Conservation (phyloP, 352 stramenopile genomes). For the Globisporangium carolinianum region DNA sequence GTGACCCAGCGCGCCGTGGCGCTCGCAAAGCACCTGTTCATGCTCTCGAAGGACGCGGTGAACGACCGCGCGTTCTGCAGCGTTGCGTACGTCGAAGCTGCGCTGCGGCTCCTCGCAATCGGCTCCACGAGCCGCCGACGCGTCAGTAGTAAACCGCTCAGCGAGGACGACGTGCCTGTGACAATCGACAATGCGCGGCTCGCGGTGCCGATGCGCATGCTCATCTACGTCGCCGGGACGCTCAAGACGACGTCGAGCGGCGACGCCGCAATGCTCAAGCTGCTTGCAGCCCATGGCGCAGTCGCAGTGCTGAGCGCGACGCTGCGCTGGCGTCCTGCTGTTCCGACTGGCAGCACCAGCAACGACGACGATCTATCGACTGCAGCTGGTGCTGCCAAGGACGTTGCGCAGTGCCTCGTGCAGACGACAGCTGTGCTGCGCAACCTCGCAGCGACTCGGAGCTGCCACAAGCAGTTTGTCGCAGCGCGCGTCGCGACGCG, state of each 20-base stretch:
- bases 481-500: conserved; percentile 36
- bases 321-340: conserved; percentile 27
- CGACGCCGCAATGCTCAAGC: conserved; percentile 46
- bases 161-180: neutral
- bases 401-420: conserved; percentile 65
- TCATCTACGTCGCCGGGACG: conserved; percentile 64
- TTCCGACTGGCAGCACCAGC: neutral
- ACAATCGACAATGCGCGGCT: neutral
- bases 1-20: conserved; percentile 15
- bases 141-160: neutral
- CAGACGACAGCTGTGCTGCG: conserved; percentile 60
- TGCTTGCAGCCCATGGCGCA: conserved; percentile 56
- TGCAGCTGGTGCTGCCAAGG: conserved; percentile 21
- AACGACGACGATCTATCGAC: conserved; percentile 1
- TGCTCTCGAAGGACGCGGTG: conserved; percentile 59
- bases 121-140: conserved; percentile 4
- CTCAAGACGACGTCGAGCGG: conserved; percentile 70
- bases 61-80: conserved; percentile 66
- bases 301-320: conserved; percentile 49
- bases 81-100: conserved; percentile 55
- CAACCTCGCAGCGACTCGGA: conserved; percentile 56
- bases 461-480: conserved; percentile 65
- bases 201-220: conserved; percentile 24
- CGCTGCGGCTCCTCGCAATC: conserved; percentile 31
- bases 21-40: conserved; percentile 58